Base-by-base conservation (phyloP, 176 grass and related monocot species). In the Oropetium thomaeum region DNA sequence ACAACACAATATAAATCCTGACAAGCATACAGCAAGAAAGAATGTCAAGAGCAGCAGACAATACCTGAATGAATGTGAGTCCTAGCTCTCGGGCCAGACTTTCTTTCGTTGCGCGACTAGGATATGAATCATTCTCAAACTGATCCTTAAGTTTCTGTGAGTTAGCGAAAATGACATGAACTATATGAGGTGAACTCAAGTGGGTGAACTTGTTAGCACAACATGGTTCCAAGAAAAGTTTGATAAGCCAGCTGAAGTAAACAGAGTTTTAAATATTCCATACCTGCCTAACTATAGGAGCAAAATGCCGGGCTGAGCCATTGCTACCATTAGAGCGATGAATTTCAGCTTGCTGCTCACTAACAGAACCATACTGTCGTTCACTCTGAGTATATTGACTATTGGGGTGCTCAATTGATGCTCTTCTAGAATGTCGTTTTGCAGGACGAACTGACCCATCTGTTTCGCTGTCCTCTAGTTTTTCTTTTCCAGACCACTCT, bases 401-500 rank as follows among this genome's bases (percentile, higher is more conserved):
- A 40, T 66, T 63, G 34, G 64, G 74, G 12, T n/a, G 31, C 40
- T 28, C 65, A 55, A 15, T 63, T 55, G 58, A 52, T 65, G 69
- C 63, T 53, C 69, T 82, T 77, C 51, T 82, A 73, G 76, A 84
- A 44, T 20, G 22, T 15, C 32, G 70, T 81, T 82, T 58, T 11
- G 10, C 59, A 62, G 41, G 57, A 39, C 58, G 42, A 89, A 65
- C 27, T 48, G 68, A 77, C 29, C 69, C 74, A 76, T 81, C 83
- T 71, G 80, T 62, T 69, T 78, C 81, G 13, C 72, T 81, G 55
- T 65, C 91, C 79, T 87, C 69, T 71, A 43, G 54, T 44, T 88
- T 84, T 53, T 58, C 84, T 71, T 88, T 86, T 72, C 85, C 92
- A 75, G 84, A 84, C 96, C 96, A 99, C 63, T 90, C 92, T 82